A percentile compares a stretch with the other conserved stretches of the same genome.
Conservation (phyloP, 2,329 filamentous ascomycete species). For the Apiospora arundinis region DNA sequence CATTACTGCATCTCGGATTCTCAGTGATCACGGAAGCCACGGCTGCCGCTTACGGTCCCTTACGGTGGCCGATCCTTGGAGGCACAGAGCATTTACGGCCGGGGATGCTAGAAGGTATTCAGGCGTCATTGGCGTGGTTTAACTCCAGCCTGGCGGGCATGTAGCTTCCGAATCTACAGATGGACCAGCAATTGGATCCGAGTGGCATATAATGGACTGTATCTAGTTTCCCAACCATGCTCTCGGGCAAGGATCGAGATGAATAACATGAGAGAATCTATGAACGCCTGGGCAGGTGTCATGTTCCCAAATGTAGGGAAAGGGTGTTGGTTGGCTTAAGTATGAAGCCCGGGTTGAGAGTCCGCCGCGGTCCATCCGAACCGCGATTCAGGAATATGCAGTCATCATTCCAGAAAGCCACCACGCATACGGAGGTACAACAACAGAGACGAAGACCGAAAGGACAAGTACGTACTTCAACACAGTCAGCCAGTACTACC, state of each 20-base stretch:
- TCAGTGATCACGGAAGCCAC: slow-evolving; percentile 8
- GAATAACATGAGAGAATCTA: not conserved
- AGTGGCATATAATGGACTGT: not conserved
- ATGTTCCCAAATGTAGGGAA: not conserved
- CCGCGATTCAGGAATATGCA: not conserved
- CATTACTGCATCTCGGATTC: not conserved
- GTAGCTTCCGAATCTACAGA: not conserved
- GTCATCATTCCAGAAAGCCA: not conserved
- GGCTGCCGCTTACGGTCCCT: slow-evolving; percentile 9
- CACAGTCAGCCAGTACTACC: not conserved
- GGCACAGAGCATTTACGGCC: not conserved
- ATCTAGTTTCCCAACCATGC: not conserved
- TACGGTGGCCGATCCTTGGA: slow-evolving; percentile 6
- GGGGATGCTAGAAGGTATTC: not conserved
- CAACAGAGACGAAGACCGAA: not conserved
- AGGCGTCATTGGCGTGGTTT: not conserved
- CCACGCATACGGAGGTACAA: not conserved
- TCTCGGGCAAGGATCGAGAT: not conserved
- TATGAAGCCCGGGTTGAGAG: not conserved
- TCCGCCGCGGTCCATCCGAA: not conserved
- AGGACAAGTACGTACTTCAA: not conserved
- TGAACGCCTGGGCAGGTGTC: not conserved
- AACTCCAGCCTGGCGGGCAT: not conserved
- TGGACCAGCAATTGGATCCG: not conserved
- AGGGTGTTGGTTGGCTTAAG: not conserved